Conservation (phyloP, 2,329 filamentous ascomycete genomes). For the Aspergillus spinulosporus region DNA sequence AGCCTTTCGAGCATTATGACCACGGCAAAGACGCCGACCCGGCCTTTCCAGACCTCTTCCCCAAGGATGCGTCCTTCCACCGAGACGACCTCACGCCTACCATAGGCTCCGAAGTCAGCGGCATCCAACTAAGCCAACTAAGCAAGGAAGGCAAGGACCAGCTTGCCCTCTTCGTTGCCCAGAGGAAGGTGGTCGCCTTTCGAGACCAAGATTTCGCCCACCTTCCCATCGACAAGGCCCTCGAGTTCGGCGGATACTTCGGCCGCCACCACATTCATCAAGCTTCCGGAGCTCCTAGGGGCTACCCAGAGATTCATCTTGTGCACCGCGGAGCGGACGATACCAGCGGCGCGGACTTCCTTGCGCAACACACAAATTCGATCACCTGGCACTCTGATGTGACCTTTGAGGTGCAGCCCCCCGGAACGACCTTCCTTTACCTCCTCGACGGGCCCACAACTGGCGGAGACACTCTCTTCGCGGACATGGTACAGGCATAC, state of each 20-base stretch:
- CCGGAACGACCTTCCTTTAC: constrained; percentile 87
- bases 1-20: constrained; percentile 71
- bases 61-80: constrained; percentile 38
- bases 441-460: constrained; percentile 75
- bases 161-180: constrained; percentile 56
- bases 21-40: constrained; percentile 74
- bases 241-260: constrained; percentile 72
- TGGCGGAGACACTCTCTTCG: constrained; percentile 84
- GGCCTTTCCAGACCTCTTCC: constrained; percentile 67
- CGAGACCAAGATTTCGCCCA: constrained; percentile 72
- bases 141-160: constrained; percentile 71
- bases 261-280: constrained; percentile 81
- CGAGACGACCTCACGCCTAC: constrained; percentile 67
- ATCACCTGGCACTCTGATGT: constrained; percentile 90
- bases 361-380: constrained; percentile 70
- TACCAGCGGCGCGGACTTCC: constrained; percentile 61
- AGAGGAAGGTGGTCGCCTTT: constrained; percentile 72
- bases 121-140: constrained; percentile 70
- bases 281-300: constrained; percentile 71
- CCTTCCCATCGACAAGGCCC: constrained; percentile 67
- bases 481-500: constrained; percentile 78
- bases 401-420: constrained; percentile 83
- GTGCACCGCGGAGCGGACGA: constrained; percentile 72
- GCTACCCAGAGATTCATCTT: constrained; percentile 73
- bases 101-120: constrained; percentile 71